Percentiles rank a stretch among this genome's conserved stretches.
Conservation (phyloP, 257 asterid genomes). For the Voacanga thouarsii region DNA sequence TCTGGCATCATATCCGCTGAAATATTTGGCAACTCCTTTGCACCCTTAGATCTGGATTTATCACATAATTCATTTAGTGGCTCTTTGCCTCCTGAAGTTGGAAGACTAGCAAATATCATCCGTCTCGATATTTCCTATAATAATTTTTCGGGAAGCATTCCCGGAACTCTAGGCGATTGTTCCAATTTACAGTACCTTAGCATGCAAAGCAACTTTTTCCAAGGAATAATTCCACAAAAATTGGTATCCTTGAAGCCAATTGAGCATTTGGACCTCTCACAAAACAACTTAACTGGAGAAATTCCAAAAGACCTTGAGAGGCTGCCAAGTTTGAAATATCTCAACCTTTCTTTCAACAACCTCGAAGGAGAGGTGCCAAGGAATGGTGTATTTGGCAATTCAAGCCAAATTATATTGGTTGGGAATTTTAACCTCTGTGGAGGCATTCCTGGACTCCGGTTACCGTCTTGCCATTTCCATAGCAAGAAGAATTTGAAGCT, state of each 20-base stretch:
- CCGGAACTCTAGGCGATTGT: slow-evolving; percentile 19
- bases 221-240: slow-evolving; percentile 18
- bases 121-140: slow-evolving; percentile 28
- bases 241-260: slow-evolving; percentile 21
- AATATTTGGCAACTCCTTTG: slow-evolving; percentile 8
- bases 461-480: background rate
- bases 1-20: slow-evolving; percentile 19
- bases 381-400: slow-evolving; percentile 23
- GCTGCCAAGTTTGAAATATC: slow-evolving; percentile 14
- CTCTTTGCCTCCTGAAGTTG: slow-evolving; percentile 24
- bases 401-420: slow-evolving; percentile 11
- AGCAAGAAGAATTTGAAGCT: background rate
- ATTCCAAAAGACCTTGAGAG: slow-evolving; percentile 24
- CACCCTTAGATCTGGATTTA: slow-evolving; percentile 16
- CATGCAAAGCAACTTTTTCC: slow-evolving; percentile 21
- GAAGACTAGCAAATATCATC: background rate
- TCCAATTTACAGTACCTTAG: slow-evolving; percentile 19
- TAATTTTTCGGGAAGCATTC: slow-evolving; percentile 25
- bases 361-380: slow-evolving; percentile 31
- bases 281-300: slow-evolving; percentile 33
- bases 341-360: slow-evolving; percentile 34
- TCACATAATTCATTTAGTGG: slow-evolving; percentile 23
- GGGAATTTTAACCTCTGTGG: slow-evolving; percentile 34
- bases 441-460: background rate
- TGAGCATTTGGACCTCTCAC: slow-evolving; percentile 22